Evolutionary conservation across 805 yeast species (phyloP).

Genomic region (Cyberlindnera xylosilytica): DNA sequence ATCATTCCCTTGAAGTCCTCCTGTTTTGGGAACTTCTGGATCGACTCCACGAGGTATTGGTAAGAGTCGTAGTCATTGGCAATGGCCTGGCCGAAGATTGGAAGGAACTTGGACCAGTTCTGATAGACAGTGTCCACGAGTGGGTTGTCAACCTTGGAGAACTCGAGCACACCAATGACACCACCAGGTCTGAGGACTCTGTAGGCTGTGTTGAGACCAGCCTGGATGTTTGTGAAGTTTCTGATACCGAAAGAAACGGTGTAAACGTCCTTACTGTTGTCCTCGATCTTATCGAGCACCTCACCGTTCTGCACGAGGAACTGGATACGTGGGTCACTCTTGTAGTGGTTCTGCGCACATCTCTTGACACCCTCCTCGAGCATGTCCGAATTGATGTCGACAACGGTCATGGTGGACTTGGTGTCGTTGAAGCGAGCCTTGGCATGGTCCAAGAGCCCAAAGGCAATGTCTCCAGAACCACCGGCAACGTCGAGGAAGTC

Average conservation of each 20-base stretch:
- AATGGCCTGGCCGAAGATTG: conserved; percentile 91
- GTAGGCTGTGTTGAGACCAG: conserved; percentile 92
- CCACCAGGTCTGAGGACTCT: conserved; percentile 97
- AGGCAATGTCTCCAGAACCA: conserved; percentile 98
- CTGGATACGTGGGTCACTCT: conserved; percentile 52
- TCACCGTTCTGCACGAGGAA: conserved; percentile 95
- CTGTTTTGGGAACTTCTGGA: conserved; percentile 87
- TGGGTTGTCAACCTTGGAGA: conserved; percentile 85
- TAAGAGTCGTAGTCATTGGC: conserved; percentile 96
- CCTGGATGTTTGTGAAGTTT: conserved; percentile 92
- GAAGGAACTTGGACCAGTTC: conserved; percentile 83
- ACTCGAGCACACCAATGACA: conserved; percentile 93
- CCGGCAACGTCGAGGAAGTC: conserved; percentile 96
- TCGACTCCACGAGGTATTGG: conserved; percentile 94
- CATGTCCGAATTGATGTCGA: conserved; percentile 96
- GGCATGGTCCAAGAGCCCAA: conserved; percentile 91
- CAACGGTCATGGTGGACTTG: conserved; percentile 79
- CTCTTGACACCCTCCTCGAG: conserved; percentile 86
- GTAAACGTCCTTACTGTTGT: conserved; percentile 88
- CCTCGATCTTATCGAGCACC: conserved; percentile 74
- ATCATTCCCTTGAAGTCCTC: conserved; percentile 90
- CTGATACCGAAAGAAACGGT: conserved; percentile 97
- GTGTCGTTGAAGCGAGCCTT: conserved; percentile 70
- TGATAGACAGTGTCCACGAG: conserved; percentile 73
- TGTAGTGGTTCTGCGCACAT: conserved; percentile 55